Conservation (phyloP, 2,329 filamentous ascomycete species). For the Byssothecium circinans region DNA sequence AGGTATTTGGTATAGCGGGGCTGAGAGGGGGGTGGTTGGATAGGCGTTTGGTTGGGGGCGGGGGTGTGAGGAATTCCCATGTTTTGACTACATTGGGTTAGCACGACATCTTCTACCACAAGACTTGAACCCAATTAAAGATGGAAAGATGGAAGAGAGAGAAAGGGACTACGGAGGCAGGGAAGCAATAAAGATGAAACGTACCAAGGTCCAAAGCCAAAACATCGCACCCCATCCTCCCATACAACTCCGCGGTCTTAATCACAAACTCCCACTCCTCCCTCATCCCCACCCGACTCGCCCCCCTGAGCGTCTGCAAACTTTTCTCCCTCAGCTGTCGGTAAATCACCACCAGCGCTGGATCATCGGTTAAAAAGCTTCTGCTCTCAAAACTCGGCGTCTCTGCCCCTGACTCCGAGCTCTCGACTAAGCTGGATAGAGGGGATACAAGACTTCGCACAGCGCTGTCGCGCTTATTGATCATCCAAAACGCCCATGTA, state of each 20-base stretch:
- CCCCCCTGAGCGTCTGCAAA: slow-evolving; percentile 81
- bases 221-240: slow-evolving; percentile 90
- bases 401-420: not conserved
- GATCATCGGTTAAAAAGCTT: slow-evolving; percentile 86
- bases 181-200: too few species aligned
- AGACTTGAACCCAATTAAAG: not conserved
- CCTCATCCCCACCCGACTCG: slow-evolving; percentile 74
- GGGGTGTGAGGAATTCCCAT: slow-evolving; percentile 73
- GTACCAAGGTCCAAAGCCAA: slow-evolving; percentile 81
- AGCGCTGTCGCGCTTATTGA: slow-evolving; percentile 78
- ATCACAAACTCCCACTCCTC: slow-evolving; percentile 89
- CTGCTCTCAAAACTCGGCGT: slow-evolving; percentile 73
- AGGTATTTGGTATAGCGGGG: slow-evolving; percentile 29
- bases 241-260: slow-evolving; percentile 80
- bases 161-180: too few species aligned
- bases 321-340: slow-evolving; percentile 80
- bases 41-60: slow-evolving; percentile 12
- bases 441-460: slow-evolving; percentile 82
- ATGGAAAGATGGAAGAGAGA: not conserved
- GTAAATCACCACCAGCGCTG: slow-evolving; percentile 84
- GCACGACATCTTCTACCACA: too few species aligned
- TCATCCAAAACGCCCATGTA: slow-evolving; percentile 94
- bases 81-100: slow-evolving; percentile 61
- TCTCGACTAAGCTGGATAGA: slow-evolving; percentile 66
- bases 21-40: slow-evolving; percentile 24